Evolutionary conservation across 805 yeast species (phyloP), one percentile per base, ranked within the genome.

Genomic region (Teunomyces aglyptinius): DNA sequence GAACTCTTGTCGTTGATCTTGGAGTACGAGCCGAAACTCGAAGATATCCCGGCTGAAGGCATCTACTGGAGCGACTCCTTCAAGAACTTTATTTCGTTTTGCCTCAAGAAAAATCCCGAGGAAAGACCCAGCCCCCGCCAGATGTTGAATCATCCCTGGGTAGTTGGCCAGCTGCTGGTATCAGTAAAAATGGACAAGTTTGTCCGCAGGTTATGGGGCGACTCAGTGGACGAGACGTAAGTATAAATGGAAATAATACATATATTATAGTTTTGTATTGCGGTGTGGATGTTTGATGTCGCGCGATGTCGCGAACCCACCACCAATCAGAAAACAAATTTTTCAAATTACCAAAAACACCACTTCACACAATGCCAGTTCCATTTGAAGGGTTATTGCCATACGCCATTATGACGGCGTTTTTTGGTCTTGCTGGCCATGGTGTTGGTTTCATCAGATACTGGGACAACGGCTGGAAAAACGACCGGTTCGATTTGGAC

Each of bases 121-220:
- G 84, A 84, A 51, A 73, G 99, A 47, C 97, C 98, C 8, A 82
- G 91, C 42, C 99, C 99, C 6, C 76, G 94, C 56, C 97, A 94
- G 62, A 87, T 94, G 92, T 74, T 94, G 40, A 77, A 73, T 44
- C 99, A 94, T 70, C 97, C 97, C 2, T 94, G 99, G 99, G 74
- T 89, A 46, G 67, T 79, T 13, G 89, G 90, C 1, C 96, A 88
- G 68, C 79, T 80, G 68, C 76, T 70, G 52, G 82, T 83, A 60
- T 74, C 69, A 43, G 95, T 92, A 12, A 80, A 83, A 54, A 92
- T 94, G 98, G 95, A 81, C 52, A 84, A 82, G 64, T 87, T 94
- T 64, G 88, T 94, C 15, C 70, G 71, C 49, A 81, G 82, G 52
- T 82, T 90, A 47, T 87, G 96, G 92, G 81, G 64, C 4, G 53